phyloP scores from a whole-genome alignment of 331 rosid genomes.

The Pyrus hybrid region DNA sequence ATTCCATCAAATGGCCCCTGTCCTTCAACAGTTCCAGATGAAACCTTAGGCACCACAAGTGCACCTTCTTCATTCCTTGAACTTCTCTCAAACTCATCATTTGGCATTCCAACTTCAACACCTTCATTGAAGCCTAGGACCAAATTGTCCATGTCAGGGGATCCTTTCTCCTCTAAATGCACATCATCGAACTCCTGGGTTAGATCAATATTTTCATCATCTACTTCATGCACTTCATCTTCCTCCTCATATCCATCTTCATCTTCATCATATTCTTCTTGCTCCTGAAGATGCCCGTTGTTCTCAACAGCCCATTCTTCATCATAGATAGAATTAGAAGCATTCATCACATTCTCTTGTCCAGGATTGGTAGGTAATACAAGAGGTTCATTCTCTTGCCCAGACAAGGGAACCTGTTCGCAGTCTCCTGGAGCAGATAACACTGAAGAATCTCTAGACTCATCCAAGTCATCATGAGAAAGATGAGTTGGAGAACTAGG shows the following conservation, averaged over 20 bases:
- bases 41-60: conserved; percentile 28
- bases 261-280: conserved; percentile 96
- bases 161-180: conserved; percentile 66
- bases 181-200: conserved; percentile 45
- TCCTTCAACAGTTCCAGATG: conserved; percentile 35
- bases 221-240: conserved; percentile 87
- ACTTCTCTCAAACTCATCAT: conserved; percentile 65
- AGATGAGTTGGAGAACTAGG: conserved; percentile 94
- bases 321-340: conserved; percentile 48
- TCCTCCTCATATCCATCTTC: conserved; percentile 86
- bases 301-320: conserved; percentile 85
- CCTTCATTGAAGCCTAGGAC: conserved; percentile 92
- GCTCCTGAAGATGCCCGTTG: conserved; percentile 73
- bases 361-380: conserved; percentile 26
- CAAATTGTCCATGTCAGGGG: conserved; percentile 68
- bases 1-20: conserved; percentile 40
- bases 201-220: conserved; percentile 53
- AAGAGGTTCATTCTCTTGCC: conserved; percentile 40
- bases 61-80: conserved; percentile 41
- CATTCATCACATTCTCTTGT: conserved; percentile 33
- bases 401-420: conserved; percentile 24
- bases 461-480: conserved; percentile 90
- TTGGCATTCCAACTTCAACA: conserved; percentile 88
- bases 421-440: conserved; percentile 40
- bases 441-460: conserved; percentile 58